phyloP scores from a whole-genome alignment of 441 rosid species.

The Erodium texanum region DNA sequence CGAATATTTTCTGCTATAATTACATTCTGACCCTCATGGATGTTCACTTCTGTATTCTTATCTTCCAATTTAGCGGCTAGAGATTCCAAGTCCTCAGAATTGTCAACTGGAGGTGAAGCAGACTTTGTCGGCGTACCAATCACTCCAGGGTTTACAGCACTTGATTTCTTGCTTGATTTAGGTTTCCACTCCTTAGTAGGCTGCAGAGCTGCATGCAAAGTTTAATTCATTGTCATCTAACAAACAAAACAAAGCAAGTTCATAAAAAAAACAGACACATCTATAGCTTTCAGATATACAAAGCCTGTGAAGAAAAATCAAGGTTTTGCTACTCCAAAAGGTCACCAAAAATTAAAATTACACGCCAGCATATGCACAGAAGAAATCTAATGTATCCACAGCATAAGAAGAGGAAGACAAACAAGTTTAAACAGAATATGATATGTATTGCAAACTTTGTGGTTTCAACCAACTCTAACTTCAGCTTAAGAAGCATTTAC shows the following conservation, averaged over 20 bases:
- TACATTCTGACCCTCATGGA: conserved; percentile 56
- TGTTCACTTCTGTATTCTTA: conserved; percentile 36
- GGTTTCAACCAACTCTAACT: neutral
- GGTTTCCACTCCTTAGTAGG: conserved; percentile 90
- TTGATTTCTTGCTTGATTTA: conserved; percentile 56
- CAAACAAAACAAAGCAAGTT: neutral
- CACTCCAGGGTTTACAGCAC: conserved; percentile 33
- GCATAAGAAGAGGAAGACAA: neutral
- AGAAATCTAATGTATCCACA: neutral
- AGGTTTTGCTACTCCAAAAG: neutral
- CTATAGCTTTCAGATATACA: neutral
- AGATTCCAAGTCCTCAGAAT: conserved; percentile 35
- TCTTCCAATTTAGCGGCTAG: conserved; percentile 46
- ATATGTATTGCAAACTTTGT: neutral
- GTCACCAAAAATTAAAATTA: neutral
- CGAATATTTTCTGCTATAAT: conserved; percentile 79
- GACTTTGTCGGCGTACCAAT: conserved; percentile 60
- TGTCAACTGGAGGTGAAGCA: conserved; percentile 35
- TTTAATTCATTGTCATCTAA: conserved; percentile 6
- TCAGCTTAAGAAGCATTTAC: neutral
- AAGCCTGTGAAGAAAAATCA: neutral
- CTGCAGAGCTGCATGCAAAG: conserved; percentile 43
- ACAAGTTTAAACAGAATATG: neutral
- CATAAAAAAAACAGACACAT: neutral
- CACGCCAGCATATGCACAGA: neutral